Conservation (phyloP, 164 flowering plant genomes). For the Akebia trifoliata region DNA sequence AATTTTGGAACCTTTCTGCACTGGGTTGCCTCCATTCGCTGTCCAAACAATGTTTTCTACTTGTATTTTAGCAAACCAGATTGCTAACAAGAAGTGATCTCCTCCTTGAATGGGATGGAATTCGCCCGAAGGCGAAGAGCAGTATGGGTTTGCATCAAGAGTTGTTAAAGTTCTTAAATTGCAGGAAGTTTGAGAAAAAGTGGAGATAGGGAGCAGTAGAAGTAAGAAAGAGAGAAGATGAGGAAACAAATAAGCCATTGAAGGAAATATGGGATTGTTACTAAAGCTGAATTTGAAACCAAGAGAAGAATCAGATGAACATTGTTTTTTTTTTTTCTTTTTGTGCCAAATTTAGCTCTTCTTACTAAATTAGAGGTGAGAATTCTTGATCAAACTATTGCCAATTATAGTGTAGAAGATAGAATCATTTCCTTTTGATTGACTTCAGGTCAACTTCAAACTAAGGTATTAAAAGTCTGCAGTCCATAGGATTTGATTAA, state of each 20-base stretch:
- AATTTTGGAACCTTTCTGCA: slow-evolving; percentile 4
- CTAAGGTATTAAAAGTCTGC: too few species aligned
- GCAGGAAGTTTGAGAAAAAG: background rate
- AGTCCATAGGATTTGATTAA: too few species aligned
- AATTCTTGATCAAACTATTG: too few species aligned
- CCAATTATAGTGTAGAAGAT: too few species aligned
- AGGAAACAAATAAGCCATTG: slow-evolving; percentile 8
- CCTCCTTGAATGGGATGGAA: slow-evolving; percentile 16
- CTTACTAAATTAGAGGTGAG: too few species aligned
- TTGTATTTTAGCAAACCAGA: slow-evolving; percentile 27
- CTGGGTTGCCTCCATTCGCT: slow-evolving; percentile 14
- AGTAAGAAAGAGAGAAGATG: background rate
- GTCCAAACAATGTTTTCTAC: slow-evolving; percentile 26
- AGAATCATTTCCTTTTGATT: too few species aligned
- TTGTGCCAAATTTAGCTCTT: too few species aligned
- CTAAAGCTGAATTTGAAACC: too few species aligned
- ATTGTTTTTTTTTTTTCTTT: too few species aligned
- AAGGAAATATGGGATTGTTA: too few species aligned
- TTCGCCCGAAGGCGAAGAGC: slow-evolving; percentile 31
- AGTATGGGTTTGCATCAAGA: slow-evolving; percentile 1
- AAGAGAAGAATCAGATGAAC: too few species aligned
- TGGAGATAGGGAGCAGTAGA: background rate
- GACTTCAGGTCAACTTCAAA: too few species aligned
- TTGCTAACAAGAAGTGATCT: slow-evolving; percentile 21
- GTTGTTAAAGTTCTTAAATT: slow-evolving; percentile 18